Percentiles rank a stretch among this genome's conserved stretches.
These are phyloP conservation scores for Candida sphagnicola DNA, from an alignment of 805 yeast genomes.

Conservation along the genomic window DNA sequence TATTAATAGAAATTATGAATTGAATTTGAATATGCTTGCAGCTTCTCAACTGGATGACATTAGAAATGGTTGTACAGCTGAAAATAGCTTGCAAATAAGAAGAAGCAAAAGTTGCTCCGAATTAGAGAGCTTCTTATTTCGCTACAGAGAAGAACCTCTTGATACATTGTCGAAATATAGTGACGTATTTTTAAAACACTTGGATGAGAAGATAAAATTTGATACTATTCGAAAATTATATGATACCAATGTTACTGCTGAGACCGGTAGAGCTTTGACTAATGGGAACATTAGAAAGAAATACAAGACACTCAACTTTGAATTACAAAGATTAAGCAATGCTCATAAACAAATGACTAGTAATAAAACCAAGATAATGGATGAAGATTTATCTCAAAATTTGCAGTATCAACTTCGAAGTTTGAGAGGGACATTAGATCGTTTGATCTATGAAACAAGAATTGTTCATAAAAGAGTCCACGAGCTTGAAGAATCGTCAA, in stretches of 20 bases:
- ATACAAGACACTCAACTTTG: conserved; percentile 26
- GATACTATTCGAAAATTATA: conserved; percentile 14
- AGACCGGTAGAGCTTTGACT: conserved; percentile 4
- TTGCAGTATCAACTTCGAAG: conserved; percentile 26
- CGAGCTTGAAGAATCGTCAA: conserved; percentile 34
- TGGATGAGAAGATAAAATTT: conserved; percentile 16
- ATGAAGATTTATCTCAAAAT: conserved; percentile 25
- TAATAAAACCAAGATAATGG: conserved; percentile 20
- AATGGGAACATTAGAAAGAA: conserved; percentile 13
- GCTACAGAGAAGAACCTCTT: conserved; percentile 4
- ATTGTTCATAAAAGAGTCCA: conserved; percentile 37
- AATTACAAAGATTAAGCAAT: conserved; percentile 24
- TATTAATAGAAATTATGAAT: conserved; percentile 6
- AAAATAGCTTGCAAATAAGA: not conserved
- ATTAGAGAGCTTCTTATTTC: conserved; percentile 2
- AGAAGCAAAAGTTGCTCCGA: conserved; percentile 4
- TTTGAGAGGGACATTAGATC: conserved; percentile 31
- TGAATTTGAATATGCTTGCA: conserved; percentile 15
- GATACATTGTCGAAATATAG: conserved; percentile 16
- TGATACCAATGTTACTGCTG: conserved; percentile 6
- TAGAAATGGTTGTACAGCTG: not conserved
- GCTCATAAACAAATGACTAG: conserved; percentile 22
- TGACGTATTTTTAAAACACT: conserved; percentile 12
- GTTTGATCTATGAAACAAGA: conserved; percentile 37
- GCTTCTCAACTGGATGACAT: conserved; percentile 4